Evolutionary conservation across 768 basidiomycete genomes (phyloP).

Genomic region (Zangia roseola): DNA sequence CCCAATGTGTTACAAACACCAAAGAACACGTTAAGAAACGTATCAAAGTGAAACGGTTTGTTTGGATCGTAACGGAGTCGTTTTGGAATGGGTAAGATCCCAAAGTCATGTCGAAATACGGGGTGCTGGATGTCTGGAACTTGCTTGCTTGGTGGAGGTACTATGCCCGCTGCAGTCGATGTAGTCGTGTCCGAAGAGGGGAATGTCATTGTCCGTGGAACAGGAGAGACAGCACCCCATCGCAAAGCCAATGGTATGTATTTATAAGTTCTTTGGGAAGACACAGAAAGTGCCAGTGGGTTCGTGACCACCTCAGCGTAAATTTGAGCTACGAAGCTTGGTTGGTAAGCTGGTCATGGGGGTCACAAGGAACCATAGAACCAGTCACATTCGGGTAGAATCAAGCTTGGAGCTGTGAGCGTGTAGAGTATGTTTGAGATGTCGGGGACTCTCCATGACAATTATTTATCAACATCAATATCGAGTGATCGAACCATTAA

Average conservation of each 20-base stretch:
- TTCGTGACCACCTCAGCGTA: background rate
- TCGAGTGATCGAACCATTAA: too few relatives aligned
- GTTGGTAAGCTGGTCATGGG: slow-evolving; percentile 1
- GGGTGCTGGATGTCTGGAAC: background rate
- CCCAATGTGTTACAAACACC: slow-evolving; percentile 55
- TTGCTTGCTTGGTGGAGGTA: background rate
- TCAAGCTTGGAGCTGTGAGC: too few relatives aligned
- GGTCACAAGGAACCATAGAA: background rate
- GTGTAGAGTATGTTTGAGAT: background rate
- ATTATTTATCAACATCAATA: background rate
- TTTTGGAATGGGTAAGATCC: slow-evolving; percentile 59
- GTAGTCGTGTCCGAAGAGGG: background rate
- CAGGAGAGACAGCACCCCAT: slow-evolving; percentile 2
- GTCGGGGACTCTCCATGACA: background rate
- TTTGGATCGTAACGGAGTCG: slow-evolving; percentile 49
- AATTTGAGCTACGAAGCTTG: too few relatives aligned
- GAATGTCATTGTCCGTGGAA: slow-evolving; percentile 1
- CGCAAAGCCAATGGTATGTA: background rate
- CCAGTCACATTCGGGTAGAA: background rate
- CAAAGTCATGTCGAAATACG: slow-evolving; percentile 41
- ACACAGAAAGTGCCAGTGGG: background rate
- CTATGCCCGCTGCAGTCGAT: background rate
- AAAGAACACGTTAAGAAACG: slow-evolving; percentile 55
- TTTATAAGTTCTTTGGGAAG: slow-evolving; percentile 6
- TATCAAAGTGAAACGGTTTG: slow-evolving; percentile 48